Conservation (phyloP, 768 basidiomycete species). For the Daedaleopsis nitida region DNA sequence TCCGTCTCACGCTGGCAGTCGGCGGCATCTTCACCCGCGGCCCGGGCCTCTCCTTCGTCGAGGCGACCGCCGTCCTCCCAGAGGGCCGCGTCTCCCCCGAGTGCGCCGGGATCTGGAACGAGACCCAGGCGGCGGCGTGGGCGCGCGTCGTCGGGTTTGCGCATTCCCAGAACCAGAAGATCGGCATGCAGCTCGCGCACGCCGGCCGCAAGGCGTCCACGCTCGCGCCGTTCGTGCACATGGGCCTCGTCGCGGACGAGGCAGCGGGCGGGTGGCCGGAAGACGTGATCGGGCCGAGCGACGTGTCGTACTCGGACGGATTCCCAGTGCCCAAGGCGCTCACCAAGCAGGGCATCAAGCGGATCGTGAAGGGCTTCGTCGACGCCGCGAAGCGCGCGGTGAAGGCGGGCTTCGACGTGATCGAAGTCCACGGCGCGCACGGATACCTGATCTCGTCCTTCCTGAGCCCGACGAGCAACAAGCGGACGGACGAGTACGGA, state of each 20-base stretch:
- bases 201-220: conserved; percentile 73
- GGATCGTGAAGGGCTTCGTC: conserved; percentile 40
- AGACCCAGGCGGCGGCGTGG: conserved; percentile 49
- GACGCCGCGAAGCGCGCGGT: conserved; percentile 33
- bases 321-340: conserved; percentile 41
- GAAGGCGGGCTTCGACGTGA: conserved; percentile 34
- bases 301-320: conserved; percentile 35
- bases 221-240: conserved; percentile 57
- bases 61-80: conserved; percentile 62
- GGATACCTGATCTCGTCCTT: conserved; percentile 33
- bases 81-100: conserved; percentile 65
- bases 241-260: conserved; percentile 42
- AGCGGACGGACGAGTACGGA: conserved; percentile 49
- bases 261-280: conserved; percentile 40
- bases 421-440: conserved; percentile 27
- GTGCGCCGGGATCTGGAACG: conserved; percentile 62
- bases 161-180: conserved; percentile 64
- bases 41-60: conserved; percentile 60
- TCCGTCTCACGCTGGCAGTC: conserved; percentile 30
- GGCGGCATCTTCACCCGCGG: conserved; percentile 52
- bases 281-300: conserved; percentile 33
- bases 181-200: conserved; percentile 75
- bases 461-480: conserved; percentile 41
- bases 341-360: conserved; percentile 37
- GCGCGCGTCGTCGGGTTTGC: conserved; percentile 64